phyloP scores from a whole-genome alignment of 1,139 yeast genomes.

The Pichia sp. region DNA sequence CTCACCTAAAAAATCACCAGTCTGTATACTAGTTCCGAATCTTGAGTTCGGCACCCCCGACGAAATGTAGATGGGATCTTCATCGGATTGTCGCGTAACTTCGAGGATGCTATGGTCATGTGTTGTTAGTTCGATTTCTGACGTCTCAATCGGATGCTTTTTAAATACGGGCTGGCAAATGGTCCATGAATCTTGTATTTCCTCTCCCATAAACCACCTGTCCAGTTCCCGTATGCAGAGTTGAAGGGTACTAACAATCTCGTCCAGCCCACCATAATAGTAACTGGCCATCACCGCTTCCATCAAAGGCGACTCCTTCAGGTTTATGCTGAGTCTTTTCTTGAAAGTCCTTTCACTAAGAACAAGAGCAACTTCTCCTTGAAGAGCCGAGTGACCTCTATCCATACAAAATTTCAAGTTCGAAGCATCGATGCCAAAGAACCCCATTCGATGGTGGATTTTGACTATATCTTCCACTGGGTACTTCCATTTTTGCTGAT shows the following conservation, averaged over 20 bases:
- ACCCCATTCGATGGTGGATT: slow-evolving; percentile 31
- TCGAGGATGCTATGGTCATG: too few relatives aligned
- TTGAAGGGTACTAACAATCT: slow-evolving; percentile 33
- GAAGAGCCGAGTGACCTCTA: slow-evolving; percentile 43
- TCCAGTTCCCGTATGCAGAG: slow-evolving; percentile 32
- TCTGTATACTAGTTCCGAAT: slow-evolving; percentile 37
- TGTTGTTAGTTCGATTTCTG: too few relatives aligned
- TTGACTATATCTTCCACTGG: slow-evolving; percentile 34
- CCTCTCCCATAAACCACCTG: slow-evolving; percentile 32
- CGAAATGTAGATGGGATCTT: slow-evolving; percentile 22
- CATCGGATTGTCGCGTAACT: too few relatives aligned
- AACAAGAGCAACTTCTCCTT: slow-evolving; percentile 32
- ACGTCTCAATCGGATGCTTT: slow-evolving; percentile 8
- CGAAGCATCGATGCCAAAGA: slow-evolving; percentile 22
- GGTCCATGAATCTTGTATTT: slow-evolving; percentile 30
- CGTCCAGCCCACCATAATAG: slow-evolving; percentile 45
- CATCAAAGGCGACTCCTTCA: slow-evolving; percentile 35
- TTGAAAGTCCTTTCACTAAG: slow-evolving; percentile 12
- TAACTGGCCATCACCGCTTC: slow-evolving; percentile 37
- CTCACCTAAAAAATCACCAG: slow-evolving; percentile 32
- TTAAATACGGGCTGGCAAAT: slow-evolving; percentile 31
- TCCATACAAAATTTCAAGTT: slow-evolving; percentile 38
- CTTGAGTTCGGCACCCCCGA: slow-evolving; percentile 28
- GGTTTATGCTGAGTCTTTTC: slow-evolving; percentile 5
- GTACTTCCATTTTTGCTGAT: slow-evolving; percentile 35